Base-by-base conservation (phyloP, 2,329 filamentous ascomycete species). In the Cercospora sp. region DNA sequence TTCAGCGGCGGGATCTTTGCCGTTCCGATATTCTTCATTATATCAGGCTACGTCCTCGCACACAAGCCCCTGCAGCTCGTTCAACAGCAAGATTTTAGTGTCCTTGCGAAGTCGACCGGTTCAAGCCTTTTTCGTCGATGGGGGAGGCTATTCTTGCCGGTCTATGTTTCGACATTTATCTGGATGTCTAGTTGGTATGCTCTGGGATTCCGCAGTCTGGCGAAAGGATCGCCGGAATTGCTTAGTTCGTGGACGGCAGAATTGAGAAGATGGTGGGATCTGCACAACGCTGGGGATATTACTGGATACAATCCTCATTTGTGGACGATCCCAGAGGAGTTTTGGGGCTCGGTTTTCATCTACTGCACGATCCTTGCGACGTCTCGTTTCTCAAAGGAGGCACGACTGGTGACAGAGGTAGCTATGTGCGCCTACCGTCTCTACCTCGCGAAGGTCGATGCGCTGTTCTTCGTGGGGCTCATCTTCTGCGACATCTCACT, bases 251-350 rank as follows among this genome's bases (percentile, higher is more conserved):
- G 42, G 42, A 48, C 42, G 7, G 7, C n/a, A 9, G 42, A 48
- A 7, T 18, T 45, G 39, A n/a, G 39, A 18, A n/a, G 39, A n/a
- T 45, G 39, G 39, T 45, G 39, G 84, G 85, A 60, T 28, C 84
- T 84, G 0, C 79, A 83, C 8, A 84, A 85, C 8, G 89, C 86
- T 81, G 60, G 58, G 8, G 63, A 64, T 26, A 59, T 33, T n/a
- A 67, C 63, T 39, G 82, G 87, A 64, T 87, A 87, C 79, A 87
- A 88, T 72, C 81, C 81, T 28, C 88, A 90, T 70, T 74, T 86
- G 1, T 90, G 87, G 87, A 88, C 84, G 0, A 90, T 90, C 62
- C 87, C 88, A 0, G 79, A 87, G 26, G 88, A 90, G 74, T 85
- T 88, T 77, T 80, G 83, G 71, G 89, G 89, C 6, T 91, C 89